Conservation (phyloP, 306 rosid species). For the Prunus mira region DNA sequence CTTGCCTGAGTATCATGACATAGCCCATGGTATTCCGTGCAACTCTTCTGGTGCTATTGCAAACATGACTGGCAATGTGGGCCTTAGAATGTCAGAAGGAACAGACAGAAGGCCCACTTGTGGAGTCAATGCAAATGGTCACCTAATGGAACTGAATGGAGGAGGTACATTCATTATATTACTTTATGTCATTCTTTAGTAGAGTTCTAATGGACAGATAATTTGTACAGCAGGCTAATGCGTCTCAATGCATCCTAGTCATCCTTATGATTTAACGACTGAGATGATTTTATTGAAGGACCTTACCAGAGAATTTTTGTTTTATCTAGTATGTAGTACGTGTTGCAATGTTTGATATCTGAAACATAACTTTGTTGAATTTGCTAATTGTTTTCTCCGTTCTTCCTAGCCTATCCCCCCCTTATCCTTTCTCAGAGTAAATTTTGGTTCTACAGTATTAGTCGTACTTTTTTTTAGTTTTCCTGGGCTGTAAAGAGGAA, state of each 20-base stretch:
- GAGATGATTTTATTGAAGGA: neutral
- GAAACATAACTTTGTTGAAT: neutral
- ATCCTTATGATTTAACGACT: neutral
- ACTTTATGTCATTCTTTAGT: neutral
- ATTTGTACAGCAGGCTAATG: neutral
- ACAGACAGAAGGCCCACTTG: slow-evolving; percentile 48
- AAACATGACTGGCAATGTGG: slow-evolving; percentile 40
- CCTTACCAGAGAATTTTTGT: neutral
- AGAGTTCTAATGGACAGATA: neutral
- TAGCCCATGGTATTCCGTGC: slow-evolving; percentile 51
- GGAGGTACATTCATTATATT: slow-evolving; percentile 46
- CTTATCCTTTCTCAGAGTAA: neutral
- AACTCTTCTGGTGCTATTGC: slow-evolving; percentile 39
- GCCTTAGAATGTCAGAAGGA: slow-evolving; percentile 50
- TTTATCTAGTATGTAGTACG: neutral
- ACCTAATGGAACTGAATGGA: slow-evolving; percentile 51
- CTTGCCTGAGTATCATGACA: slow-evolving; percentile 60
- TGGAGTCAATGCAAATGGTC: slow-evolving; percentile 48
- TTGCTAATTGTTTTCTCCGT: neutral
- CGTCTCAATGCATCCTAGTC: neutral
- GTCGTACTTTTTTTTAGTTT: too few species aligned
- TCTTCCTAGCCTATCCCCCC: neutral
- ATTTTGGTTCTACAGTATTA: neutral
- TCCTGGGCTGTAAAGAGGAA: too few species aligned
- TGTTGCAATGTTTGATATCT: slow-evolving; percentile 7